Conservation (phyloP, 257 asterid species). For the Nicotiana undulata region DNA sequence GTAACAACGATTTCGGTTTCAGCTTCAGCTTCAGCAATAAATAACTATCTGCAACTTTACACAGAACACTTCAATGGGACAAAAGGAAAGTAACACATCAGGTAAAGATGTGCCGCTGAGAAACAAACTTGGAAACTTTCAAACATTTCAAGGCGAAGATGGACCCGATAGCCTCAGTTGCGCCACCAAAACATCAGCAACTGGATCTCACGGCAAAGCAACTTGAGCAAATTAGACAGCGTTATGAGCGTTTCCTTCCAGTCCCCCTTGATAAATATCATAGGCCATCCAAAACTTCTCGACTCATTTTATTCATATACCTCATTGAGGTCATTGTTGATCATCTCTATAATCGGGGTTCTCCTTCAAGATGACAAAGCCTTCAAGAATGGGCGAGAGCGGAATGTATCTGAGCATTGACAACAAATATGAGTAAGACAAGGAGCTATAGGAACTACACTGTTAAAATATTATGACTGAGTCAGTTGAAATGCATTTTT, state of each 20-base stretch:
- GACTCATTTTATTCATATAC: neutral
- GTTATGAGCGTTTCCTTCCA: neutral
- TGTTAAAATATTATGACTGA: no score
- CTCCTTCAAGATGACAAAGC: constrained; percentile 86
- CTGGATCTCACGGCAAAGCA: neutral
- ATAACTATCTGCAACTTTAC: neutral
- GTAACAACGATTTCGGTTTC: neutral
- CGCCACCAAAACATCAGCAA: no score
- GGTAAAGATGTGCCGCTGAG: neutral
- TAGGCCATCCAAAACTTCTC: neutral
- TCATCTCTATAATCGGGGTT: constrained; percentile 84
- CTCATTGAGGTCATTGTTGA: neutral
- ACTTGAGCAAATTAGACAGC: neutral
- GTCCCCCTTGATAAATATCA: neutral
- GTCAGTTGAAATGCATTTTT: no score
- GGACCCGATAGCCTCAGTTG: neutral
- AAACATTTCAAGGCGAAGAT: neutral
- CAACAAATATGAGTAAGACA: neutral
- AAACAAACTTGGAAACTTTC: neutral
- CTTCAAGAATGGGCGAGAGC: constrained; percentile 86
- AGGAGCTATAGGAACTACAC: neutral
- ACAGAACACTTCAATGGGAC: neutral
- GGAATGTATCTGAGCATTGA: constrained; percentile 62
- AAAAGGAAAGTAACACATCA: neutral
- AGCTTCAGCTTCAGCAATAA: neutral